These are phyloP conservation scores for Articulospora tetracladia DNA, from an alignment of 495 filamentous ascomycete species.

Conservation along the genomic window DNA sequence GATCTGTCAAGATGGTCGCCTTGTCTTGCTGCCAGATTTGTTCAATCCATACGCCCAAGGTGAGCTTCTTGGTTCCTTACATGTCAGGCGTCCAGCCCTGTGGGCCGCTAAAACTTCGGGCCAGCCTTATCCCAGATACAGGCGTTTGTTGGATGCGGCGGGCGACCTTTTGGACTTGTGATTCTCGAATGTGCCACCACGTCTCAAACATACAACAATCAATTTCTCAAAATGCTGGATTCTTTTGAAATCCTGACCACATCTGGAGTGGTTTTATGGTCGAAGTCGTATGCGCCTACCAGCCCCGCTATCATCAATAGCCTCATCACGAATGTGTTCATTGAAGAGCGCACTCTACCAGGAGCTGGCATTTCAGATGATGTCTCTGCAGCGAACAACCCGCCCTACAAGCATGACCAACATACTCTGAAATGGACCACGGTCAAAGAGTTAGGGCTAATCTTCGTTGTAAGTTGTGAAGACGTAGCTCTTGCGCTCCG, in stretches of 20 bases:
- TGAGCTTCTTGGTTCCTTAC: not conserved
- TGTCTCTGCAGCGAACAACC: constrained; percentile 53
- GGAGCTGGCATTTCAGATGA: constrained; percentile 54
- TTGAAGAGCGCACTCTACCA: constrained; percentile 79
- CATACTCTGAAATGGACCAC: constrained; percentile 94
- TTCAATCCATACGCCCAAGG: not conserved
- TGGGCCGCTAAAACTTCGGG: constrained; percentile 3
- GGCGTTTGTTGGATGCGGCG: not conserved
- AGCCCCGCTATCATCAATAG: constrained; percentile 83
- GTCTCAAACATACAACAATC: not conserved
- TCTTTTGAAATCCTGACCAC: constrained; percentile 94
- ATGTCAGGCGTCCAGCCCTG: not conserved
- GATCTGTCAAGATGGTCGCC: not conserved
- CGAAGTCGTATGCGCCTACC: constrained; percentile 75
- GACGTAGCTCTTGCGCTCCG: not conserved
- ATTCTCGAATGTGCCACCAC: constrained; percentile 1
- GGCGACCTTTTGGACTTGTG: not conserved
- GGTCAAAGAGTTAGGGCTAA: constrained; percentile 85
- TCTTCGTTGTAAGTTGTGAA: constrained; percentile 79
- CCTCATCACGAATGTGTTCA: constrained; percentile 94
- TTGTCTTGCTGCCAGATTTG: not conserved
- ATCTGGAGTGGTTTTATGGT: constrained; percentile 96
- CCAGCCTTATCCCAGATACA: not conserved
- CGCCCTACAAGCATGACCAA: constrained; percentile 83
- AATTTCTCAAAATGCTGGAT: constrained; percentile 67